Base-by-base conservation (phyloP, 495 filamentous ascomycete genomes). In the Penicillium longicatenatum region DNA sequence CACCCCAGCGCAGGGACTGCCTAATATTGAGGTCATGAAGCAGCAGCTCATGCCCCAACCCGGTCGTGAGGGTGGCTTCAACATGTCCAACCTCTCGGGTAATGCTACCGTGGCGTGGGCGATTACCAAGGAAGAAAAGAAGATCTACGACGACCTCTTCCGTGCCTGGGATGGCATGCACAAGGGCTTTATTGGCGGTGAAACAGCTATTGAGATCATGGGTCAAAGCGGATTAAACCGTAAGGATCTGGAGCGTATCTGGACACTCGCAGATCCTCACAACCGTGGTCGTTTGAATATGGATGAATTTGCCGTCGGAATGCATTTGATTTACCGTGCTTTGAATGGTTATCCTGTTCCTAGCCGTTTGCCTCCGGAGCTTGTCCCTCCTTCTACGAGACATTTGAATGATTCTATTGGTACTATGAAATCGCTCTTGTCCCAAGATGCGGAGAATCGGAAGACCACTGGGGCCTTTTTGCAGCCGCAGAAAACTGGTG, bases 121-220 rank as follows among this genome's bases (percentile, higher is more conserved):
- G 22, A 93, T 99, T 52, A 99, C 95, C 8, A 99, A 99, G 72
- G 91, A 96, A 60, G 95, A 99, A 73, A 99, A 99, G 79, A 93
- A 90, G 55, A 88, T 94, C 52, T 99, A 98, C 60, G 95, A 99
- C 75, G 85, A 92, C 57, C 79, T 98, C 14, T 99, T 99, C 79
- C 88, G 89, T 46, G 92, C 92, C 10, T 98, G 95, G 95, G 95
- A 99, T 79, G 94, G 94, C 12, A 82, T 98, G 52, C 86, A 85
- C 58, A 97, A 96, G 72, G 95, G 95, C 0, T 97, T 89, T 55
- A 93, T 99, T 65, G 87, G 86, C 50, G 95, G 95, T 24, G 91
- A 93, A 59, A 91, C 92, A 57, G 92, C 93, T 22, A 95, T 99
- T 68, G 95, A 99, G 69, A 96, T 99, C 45, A 92, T 98, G 72